Percentiles rank a stretch among this genome's conserved stretches.
phyloP scores from a whole-genome alignment of 306 rosid species.

The Alnus rubra region DNA sequence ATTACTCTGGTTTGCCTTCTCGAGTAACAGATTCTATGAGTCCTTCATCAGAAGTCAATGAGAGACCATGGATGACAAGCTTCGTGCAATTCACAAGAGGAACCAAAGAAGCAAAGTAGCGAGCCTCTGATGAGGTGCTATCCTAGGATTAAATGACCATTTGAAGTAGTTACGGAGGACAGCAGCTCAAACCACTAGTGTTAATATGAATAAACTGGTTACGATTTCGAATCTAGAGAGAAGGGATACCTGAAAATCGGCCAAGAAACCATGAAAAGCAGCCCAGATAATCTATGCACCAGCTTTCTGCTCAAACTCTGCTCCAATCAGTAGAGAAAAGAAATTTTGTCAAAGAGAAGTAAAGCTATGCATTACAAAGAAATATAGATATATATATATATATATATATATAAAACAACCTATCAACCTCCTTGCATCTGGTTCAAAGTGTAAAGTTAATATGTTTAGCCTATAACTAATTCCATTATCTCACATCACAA shows the following conservation, averaged over 20 bases:
- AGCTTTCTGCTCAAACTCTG: conserved; percentile 88
- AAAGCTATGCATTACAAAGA: not conserved
- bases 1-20: conserved; percentile 76
- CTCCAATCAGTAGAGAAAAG: conserved; percentile 1
- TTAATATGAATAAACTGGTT: not conserved
- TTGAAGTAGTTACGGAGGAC: conserved; percentile 25
- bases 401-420: not conserved
- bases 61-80: conserved; percentile 79
- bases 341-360: not conserved
- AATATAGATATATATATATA: too few species aligned
- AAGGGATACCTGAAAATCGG: conserved; percentile 83
- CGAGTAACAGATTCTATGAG: conserved; percentile 76
- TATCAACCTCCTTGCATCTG: not conserved
- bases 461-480: not conserved
- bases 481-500: not conserved
- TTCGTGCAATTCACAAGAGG: conserved; percentile 79
- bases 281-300: too few species aligned
- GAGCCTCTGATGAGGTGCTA: conserved; percentile 82
- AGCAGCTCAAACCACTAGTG: conserved; percentile 4
- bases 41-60: conserved; percentile 65
- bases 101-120: conserved; percentile 87
- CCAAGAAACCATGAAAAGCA: conserved; percentile 78
- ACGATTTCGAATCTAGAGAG: conserved; percentile 12
- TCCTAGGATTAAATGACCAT: conserved; percentile 57
- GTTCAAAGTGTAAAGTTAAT: not conserved